Percentiles rank a stretch among this genome's conserved stretches.
Evolutionary conservation across 2,329 filamentous ascomycete genomes (phyloP).

Genomic region (Bipolaris sorokiniana): DNA sequence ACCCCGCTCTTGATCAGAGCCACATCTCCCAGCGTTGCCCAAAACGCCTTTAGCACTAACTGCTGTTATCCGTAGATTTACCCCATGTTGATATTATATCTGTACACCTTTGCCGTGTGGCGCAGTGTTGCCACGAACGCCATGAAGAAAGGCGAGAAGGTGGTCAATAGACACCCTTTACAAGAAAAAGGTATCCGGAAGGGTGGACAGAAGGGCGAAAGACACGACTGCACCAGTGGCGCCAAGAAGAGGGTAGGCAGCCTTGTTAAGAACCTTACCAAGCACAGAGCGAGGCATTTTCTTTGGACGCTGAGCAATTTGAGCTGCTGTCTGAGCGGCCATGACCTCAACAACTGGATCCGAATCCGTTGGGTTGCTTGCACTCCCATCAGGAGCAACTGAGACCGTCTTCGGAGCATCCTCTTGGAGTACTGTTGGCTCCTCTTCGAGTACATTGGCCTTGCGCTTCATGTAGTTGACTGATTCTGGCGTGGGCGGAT

Average conservation of each 20-base stretch:
- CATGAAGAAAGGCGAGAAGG: neutral
- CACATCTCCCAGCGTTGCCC: neutral
- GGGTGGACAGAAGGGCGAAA: slow-evolving; percentile 28
- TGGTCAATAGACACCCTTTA: neutral
- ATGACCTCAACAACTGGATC: neutral
- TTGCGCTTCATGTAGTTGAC: slow-evolving; percentile 41
- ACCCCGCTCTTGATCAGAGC: neutral
- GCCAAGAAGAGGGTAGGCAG: slow-evolving; percentile 23
- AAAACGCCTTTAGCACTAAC: neutral
- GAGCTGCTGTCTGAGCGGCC: slow-evolving; percentile 15
- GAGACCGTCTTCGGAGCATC: neutral
- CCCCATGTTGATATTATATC: slow-evolving; percentile 1
- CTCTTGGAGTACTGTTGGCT: neutral
- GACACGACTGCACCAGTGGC: slow-evolving; percentile 28
- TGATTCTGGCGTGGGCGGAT: slow-evolving; percentile 40
- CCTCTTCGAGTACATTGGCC: slow-evolving; percentile 34
- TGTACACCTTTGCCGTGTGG: neutral
- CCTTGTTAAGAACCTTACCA: slow-evolving; percentile 19
- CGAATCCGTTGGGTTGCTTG: neutral
- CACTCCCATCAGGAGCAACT: neutral
- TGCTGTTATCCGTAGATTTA: slow-evolving; percentile 5
- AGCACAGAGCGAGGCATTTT: slow-evolving; percentile 28
- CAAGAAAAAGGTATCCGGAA: slow-evolving; percentile 32
- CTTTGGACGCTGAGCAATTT: slow-evolving; percentile 27
- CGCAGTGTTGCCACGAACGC: slow-evolving; percentile 1